These are phyloP conservation scores for Ustilago xerochloae DNA, from an alignment of 1,284 basidiomycete species.

Conservation along the genomic window DNA sequence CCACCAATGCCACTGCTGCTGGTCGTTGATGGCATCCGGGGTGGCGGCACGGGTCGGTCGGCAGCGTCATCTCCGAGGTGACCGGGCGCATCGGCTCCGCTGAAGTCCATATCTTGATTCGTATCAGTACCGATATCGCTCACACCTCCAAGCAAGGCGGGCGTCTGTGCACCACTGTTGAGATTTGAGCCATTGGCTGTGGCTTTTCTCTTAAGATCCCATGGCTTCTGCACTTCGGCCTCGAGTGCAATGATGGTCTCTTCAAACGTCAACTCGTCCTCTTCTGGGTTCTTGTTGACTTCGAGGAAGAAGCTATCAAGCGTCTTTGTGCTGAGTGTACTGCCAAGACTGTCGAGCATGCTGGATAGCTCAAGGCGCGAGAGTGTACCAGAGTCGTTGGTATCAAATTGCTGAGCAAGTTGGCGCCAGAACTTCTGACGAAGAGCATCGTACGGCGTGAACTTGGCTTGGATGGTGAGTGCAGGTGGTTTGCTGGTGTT, in stretches of 20 bases:
- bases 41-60: slow-evolving; percentile 11
- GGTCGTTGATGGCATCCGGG: not conserved
- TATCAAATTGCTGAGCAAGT: slow-evolving; percentile 89
- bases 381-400: slow-evolving; percentile 81
- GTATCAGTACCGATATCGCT: slow-evolving; percentile 27
- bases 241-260: slow-evolving; percentile 71
- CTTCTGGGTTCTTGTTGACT: slow-evolving; percentile 75
- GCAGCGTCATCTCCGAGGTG: not conserved
- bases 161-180: slow-evolving; percentile 46
- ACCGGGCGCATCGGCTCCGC: slow-evolving; percentile 44
- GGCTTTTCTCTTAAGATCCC: slow-evolving; percentile 45
- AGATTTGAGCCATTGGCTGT: not conserved
- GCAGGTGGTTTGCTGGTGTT: slow-evolving; percentile 21
- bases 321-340: slow-evolving; percentile 84
- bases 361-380: slow-evolving; percentile 88
- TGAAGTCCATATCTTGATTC: slow-evolving; percentile 46
- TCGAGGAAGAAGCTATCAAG: slow-evolving; percentile 73
- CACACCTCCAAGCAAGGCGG: slow-evolving; percentile 30
- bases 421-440: slow-evolving; percentile 82
- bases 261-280: slow-evolving; percentile 81
- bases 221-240: slow-evolving; percentile 54
- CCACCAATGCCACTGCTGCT: not conserved
- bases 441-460: slow-evolving; percentile 83
- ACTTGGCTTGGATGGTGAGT: slow-evolving; percentile 78
- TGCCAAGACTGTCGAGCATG: slow-evolving; percentile 97